Base-by-base conservation (phyloP, 768 basidiomycete genomes). In the Epithele typhae region DNA sequence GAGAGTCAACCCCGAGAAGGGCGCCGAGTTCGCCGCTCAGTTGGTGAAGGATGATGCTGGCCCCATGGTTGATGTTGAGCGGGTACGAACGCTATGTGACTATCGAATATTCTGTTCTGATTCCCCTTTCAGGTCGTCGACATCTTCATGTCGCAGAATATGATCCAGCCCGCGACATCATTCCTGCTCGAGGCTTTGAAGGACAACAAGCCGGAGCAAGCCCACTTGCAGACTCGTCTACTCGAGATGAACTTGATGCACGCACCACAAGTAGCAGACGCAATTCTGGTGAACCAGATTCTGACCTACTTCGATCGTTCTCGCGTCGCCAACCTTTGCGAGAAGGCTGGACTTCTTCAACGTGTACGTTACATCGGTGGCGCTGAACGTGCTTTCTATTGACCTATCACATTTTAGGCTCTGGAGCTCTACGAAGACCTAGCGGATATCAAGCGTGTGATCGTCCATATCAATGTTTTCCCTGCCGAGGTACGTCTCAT, bases 141-240 rank as follows among this genome's bases (percentile, higher is more conserved):
- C 60, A 96, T 98, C 59, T 98, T 99, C 75, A 96, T 97, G 92
- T 87, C 88, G 0, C 94, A 96, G 64, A 98, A 97, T 70, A 92
- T 98, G 92, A 94, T 98, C 48, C 96, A 98, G 66, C 95, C 94
- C 17, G 96, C 96, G 5, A 99, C 96, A 0, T 94, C 92, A 1
- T 98, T 99, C 84, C 72, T 98, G 39, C 71, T 99, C 48, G 96
- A 98, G 61, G 96, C 94, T 18, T 75, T 99, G 58, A 98, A 99
- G 73, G 96, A 99, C 46, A 98, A 99, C 74, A 88, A 88, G 63
- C 90, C 94, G 0, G 96, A 99, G 65, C 95, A 99, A 62, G 95
- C 82, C 0, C 92, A 87, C 55, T 72, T 99, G 12, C 96, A 99
- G 68, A 99, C 96, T 0, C 87, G 94, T 49, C 78, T 99, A 12